Evolutionary conservation across 2,329 filamentous ascomycete species (phyloP).

Genomic region (Alternaria viburni): DNA sequence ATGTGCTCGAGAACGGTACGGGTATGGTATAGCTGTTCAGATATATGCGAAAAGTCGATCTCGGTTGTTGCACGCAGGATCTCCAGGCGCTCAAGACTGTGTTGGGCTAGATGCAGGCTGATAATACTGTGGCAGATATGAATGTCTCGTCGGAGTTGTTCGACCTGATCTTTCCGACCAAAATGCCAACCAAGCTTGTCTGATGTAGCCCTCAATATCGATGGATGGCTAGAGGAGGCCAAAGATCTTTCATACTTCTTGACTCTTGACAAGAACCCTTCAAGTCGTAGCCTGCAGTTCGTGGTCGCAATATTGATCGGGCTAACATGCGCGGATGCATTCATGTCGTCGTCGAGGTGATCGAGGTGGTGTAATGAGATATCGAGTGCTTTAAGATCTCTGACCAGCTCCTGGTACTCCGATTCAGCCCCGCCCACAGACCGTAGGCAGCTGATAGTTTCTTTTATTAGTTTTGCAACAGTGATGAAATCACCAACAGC

Average conservation of each 20-base stretch:
- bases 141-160: neutral
- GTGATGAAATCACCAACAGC: neutral
- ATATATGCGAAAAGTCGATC: neutral
- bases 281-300: neutral
- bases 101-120: neutral
- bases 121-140: neutral
- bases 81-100: neutral
- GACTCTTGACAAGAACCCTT: neutral
- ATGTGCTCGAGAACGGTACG: neutral
- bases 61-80: neutral
- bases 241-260: neutral
- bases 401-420: neutral
- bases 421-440: neutral
- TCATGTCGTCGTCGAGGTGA: neutral
- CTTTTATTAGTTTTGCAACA: neutral
- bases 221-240: accelerated
- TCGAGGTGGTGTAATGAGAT: neutral
- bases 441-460: neutral
- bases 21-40: neutral
- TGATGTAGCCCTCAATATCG: neutral
- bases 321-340: neutral
- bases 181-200: neutral
- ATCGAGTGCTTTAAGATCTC: neutral
- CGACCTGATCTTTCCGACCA: neutral
- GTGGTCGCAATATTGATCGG: neutral